A percentile compares a stretch with the other conserved stretches of the same genome.
phyloP scores from a whole-genome alignment of 176 grass and related monocot species.

The Microstegium vimineum region DNA sequence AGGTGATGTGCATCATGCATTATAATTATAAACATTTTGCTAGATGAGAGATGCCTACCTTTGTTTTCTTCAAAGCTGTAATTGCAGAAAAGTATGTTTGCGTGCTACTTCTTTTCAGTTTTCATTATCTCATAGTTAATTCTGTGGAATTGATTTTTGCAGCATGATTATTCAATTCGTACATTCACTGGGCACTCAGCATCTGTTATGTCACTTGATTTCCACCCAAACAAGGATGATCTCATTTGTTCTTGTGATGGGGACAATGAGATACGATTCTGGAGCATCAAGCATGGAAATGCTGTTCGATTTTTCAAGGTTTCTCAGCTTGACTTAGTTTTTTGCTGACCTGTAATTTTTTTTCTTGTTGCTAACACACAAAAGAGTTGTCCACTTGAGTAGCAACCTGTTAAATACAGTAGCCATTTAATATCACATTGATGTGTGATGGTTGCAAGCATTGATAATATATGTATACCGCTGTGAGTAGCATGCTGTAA shows the following conservation, averaged over 20 bases:
- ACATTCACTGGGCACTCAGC: constrained; percentile 85
- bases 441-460: not conserved
- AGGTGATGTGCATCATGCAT: not conserved
- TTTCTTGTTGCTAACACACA: not conserved
- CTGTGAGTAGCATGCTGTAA: not conserved
- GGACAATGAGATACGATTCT: constrained; percentile 78
- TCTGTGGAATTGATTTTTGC: constrained; percentile 18
- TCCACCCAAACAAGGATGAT: constrained; percentile 94
- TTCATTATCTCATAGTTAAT: not conserved
- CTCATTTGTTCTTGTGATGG: constrained; percentile 88
- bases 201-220: constrained; percentile 90
- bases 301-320: constrained; percentile 70
- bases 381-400: not conserved
- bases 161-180: constrained; percentile 63
- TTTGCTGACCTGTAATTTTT: not conserved
- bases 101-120: not conserved
- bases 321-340: not conserved
- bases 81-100: not conserved
- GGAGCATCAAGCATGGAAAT: constrained; percentile 75
- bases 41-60: not conserved
- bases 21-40: not conserved
- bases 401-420: not conserved
- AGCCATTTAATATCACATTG: not conserved
- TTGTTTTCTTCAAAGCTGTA: not conserved
- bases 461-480: not conserved